Conservation (phyloP, 1,284 basidiomycete genomes). For the Rhodotorula sp. region DNA sequence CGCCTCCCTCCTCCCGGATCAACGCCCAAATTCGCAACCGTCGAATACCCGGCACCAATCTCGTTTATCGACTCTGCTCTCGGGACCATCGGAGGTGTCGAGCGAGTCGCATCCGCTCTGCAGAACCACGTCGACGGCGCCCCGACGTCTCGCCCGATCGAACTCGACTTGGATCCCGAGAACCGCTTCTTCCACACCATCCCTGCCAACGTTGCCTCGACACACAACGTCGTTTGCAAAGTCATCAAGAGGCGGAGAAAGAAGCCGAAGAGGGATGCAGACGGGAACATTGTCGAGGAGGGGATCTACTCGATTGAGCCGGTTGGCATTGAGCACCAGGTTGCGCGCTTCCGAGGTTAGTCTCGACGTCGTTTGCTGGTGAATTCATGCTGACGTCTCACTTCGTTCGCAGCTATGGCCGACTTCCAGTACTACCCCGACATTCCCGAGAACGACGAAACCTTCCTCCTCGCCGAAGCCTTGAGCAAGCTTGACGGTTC, state of each 20-base stretch:
- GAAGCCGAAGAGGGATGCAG: slow-evolving; percentile 37
- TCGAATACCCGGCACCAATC: slow-evolving; percentile 89
- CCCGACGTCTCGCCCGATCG: slow-evolving; percentile 44
- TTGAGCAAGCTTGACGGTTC: slow-evolving; percentile 78
- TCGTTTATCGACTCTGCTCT: slow-evolving; percentile 64
- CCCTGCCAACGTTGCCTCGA: slow-evolving; percentile 68
- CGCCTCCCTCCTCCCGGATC: background rate
- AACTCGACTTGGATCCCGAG: slow-evolving; percentile 67
- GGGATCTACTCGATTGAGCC: slow-evolving; percentile 78
- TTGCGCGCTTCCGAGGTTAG: slow-evolving; percentile 84
- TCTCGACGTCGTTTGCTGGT: slow-evolving; percentile 14
- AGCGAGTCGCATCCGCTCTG: slow-evolving; percentile 69
- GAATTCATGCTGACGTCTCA: background rate
- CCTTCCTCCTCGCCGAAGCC: slow-evolving; percentile 64
- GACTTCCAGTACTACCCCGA: slow-evolving; percentile 84
- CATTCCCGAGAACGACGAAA: slow-evolving; percentile 53
- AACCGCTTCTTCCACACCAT: slow-evolving; percentile 77
- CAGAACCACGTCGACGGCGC: slow-evolving; percentile 36
- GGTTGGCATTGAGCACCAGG: slow-evolving; percentile 72
- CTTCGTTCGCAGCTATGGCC: slow-evolving; percentile 66
- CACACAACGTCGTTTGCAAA: slow-evolving; percentile 71
- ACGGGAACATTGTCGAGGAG: slow-evolving; percentile 49
- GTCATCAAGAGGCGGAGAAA: slow-evolving; percentile 63
- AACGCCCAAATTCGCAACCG: slow-evolving; percentile 57
- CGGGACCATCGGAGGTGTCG: slow-evolving; percentile 64